Evolutionary conservation across 2,329 filamentous ascomycete species (phyloP).

Genomic region (Teratosphaeriaceae sp.): DNA sequence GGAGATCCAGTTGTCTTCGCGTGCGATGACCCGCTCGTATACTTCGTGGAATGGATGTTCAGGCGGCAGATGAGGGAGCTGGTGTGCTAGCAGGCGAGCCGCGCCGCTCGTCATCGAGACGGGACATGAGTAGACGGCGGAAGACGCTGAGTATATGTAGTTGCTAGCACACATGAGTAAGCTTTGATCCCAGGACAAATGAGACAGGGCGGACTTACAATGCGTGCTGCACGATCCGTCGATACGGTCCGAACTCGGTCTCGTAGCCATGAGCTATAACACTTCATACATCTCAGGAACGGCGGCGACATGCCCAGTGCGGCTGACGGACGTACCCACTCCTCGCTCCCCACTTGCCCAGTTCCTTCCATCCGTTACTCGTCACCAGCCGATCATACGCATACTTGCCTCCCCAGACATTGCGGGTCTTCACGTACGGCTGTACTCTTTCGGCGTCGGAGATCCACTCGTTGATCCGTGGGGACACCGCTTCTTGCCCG

Average conservation of each 20-base stretch:
- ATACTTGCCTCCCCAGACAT: constrained; percentile 50
- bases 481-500: constrained; percentile 48
- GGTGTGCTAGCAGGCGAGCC: constrained; percentile 7
- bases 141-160: constrained; percentile 12
- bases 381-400: constrained; percentile 55
- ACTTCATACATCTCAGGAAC: constrained; percentile 21
- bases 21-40: constrained; percentile 48
- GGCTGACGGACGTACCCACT: constrained; percentile 40
- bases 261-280: constrained; percentile 57
- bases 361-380: constrained; percentile 57
- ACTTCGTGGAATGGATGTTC: constrained; percentile 13
- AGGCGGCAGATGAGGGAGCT: constrained; percentile 1
- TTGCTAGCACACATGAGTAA: too few relatives aligned
- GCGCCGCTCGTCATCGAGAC: constrained; percentile 16
- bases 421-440: constrained; percentile 53
- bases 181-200: too few relatives aligned
- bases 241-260: constrained; percentile 32
- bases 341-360: constrained; percentile 53
- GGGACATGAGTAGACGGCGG: constrained; percentile 13
- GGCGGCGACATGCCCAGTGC: background rate
- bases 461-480: constrained; percentile 50
- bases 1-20: constrained; percentile 56
- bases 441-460: constrained; percentile 60
- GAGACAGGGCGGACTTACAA: constrained; percentile 6
- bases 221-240: constrained; percentile 11